phyloP scores from a whole-genome alignment of 116 monocot genomes.

The Dioscorea cayenensis region DNA sequence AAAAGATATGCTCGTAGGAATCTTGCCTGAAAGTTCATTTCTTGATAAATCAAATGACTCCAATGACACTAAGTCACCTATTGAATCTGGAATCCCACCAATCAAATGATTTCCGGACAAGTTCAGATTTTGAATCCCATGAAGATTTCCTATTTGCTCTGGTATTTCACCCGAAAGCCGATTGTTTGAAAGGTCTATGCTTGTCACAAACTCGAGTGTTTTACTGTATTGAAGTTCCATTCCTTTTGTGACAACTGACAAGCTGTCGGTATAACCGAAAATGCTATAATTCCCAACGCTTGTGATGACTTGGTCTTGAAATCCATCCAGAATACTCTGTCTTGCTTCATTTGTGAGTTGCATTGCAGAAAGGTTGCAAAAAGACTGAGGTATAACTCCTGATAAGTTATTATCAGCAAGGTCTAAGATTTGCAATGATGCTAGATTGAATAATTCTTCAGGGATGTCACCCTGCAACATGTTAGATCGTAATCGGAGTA shows the following conservation, averaged over 20 bases:
- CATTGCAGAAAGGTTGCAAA: not conserved
- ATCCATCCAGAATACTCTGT: not conserved
- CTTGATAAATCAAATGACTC: not conserved
- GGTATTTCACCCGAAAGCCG: not conserved
- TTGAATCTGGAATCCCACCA: not conserved
- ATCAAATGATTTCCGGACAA: not conserved
- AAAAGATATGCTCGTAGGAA: not conserved
- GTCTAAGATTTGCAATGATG: constrained; percentile 8
- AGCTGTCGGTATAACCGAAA: not conserved
- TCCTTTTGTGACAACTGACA: constrained; percentile 1
- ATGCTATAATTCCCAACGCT: not conserved
- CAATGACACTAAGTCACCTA: not conserved
- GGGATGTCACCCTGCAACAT: constrained; percentile 14
- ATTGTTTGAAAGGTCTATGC: not conserved
- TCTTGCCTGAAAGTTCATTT: not conserved
- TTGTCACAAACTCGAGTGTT: not conserved
- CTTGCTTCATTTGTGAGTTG: not conserved
- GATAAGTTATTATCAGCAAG: constrained; percentile 14
- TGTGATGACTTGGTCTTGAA: not conserved
- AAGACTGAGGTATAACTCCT: constrained; percentile 4
- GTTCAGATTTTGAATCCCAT: not conserved
- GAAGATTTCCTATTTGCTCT: not conserved
- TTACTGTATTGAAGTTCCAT: constrained; percentile 3
- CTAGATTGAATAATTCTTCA: constrained; percentile 2
- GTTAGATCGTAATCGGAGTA: constrained; percentile 14